Conservation (phyloP, 331 rosid genomes). For the Acacia pycnantha region DNA sequence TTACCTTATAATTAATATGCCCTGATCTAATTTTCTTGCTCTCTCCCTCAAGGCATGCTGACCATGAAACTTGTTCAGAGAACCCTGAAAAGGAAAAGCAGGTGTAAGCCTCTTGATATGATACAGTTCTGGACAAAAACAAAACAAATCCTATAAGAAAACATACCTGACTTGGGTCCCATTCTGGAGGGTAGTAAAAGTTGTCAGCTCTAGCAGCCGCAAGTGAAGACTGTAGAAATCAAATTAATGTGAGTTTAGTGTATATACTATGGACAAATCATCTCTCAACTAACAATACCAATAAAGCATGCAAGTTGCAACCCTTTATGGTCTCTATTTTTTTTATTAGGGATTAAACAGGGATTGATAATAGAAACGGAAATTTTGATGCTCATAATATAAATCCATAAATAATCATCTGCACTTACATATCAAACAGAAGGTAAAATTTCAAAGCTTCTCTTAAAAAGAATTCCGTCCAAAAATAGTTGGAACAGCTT, state of each 20-base stretch:
- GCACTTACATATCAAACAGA: background rate
- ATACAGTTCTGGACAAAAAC: background rate
- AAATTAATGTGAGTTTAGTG: constrained; percentile 31
- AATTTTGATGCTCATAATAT: background rate
- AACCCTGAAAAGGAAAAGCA: background rate
- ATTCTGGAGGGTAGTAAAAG: background rate
- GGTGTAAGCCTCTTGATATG: background rate
- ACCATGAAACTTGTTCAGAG: too few relatives aligned
- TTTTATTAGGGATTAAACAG: background rate
- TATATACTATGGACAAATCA: background rate
- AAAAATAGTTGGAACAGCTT: too few relatives aligned
- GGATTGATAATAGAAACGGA: background rate
- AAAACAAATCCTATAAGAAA: background rate
- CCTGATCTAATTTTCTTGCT: background rate
- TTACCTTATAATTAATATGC: too few relatives aligned
- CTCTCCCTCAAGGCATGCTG: background rate
- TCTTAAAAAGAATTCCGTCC: too few relatives aligned
- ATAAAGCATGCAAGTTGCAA: background rate
- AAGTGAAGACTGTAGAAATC: constrained; percentile 45
- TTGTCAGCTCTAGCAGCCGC: background rate
- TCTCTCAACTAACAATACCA: constrained; percentile 1
- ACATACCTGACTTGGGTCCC: background rate
- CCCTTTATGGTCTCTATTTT: background rate
- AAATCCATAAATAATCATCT: background rate
- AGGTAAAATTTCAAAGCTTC: background rate